phyloP scores from a whole-genome alignment of 73 alveolate species.

The Paramecium tetraurelia region DNA sequence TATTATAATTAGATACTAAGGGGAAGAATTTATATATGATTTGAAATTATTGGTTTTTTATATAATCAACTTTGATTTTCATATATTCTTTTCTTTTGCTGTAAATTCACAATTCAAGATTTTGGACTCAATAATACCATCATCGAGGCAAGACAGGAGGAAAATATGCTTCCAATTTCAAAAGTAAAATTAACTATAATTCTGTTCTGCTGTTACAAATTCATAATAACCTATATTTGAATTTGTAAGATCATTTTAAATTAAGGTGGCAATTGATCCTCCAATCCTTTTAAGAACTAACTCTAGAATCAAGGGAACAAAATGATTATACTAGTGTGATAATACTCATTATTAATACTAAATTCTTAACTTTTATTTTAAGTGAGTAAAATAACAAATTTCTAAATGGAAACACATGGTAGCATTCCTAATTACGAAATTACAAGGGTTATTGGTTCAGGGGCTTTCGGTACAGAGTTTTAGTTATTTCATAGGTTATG shows the following conservation, averaged over 20 bases:
- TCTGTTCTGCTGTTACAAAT: background rate
- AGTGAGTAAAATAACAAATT: background rate
- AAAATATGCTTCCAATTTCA: background rate
- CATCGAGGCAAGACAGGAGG: background rate
- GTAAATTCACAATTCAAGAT: background rate
- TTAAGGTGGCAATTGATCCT: background rate
- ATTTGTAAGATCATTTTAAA: background rate
- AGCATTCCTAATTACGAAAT: conserved; percentile 68
- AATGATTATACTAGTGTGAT: background rate
- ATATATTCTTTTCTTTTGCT: background rate
- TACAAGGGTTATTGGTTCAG: conserved; percentile 72
- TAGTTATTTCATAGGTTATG: conserved; percentile 71
- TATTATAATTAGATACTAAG: background rate
- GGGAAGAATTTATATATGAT: background rate
- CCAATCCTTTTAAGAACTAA: background rate
- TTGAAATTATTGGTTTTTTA: background rate
- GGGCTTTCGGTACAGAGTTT: conserved; percentile 71
- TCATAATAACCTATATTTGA: too few species aligned
- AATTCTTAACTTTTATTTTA: background rate
- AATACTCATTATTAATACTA: background rate
- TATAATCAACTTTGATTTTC: background rate
- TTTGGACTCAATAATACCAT: background rate
- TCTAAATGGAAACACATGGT: background rate
- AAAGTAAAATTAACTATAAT: background rate
- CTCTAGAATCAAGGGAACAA: background rate